A percentile compares a stretch with the other conserved stretches of the same genome.
Evolutionary conservation across 345 rosid species (phyloP).

Genomic region (Rhodamnia rubescens): DNA sequence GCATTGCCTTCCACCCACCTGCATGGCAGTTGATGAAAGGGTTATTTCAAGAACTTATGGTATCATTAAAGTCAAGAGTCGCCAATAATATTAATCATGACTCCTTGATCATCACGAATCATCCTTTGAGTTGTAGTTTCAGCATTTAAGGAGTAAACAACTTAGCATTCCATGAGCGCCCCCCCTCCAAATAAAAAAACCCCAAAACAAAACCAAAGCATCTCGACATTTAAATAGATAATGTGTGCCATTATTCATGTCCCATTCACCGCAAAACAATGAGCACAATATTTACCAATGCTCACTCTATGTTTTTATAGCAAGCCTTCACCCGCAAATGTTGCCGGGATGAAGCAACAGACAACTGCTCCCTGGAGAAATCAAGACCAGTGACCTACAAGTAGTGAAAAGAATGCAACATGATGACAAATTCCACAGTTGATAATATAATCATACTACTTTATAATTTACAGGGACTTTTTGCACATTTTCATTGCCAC

Average conservation of each 20-base stretch:
- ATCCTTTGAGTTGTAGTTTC: neutral
- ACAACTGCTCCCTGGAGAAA: constrained; percentile 67
- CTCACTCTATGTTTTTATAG: constrained; percentile 86
- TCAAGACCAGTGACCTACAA: constrained; percentile 73
- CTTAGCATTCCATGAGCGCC: neutral
- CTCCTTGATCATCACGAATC: neutral
- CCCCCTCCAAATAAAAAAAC: no score
- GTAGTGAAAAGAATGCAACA: neutral
- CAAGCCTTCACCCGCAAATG: constrained; percentile 29
- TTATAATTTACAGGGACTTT: neutral
- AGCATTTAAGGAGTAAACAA: neutral
- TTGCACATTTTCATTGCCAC: neutral
- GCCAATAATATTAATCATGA: neutral
- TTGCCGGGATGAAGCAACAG: constrained; percentile 58
- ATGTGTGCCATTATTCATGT: neutral
- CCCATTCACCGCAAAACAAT: neutral
- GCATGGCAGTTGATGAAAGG: neutral
- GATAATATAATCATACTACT: neutral
- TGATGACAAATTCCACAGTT: neutral
- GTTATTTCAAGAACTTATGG: neutral
- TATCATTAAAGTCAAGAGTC: neutral
- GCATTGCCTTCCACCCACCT: constrained; percentile 91
- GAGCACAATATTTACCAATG: constrained; percentile 37
- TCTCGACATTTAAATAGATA: neutral
- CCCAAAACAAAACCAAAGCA: neutral